A percentile compares a stretch with the other conserved stretches of the same genome.
Conservation (phyloP, 768 basidiomycete genomes). For the Agaricus subrufescens region DNA sequence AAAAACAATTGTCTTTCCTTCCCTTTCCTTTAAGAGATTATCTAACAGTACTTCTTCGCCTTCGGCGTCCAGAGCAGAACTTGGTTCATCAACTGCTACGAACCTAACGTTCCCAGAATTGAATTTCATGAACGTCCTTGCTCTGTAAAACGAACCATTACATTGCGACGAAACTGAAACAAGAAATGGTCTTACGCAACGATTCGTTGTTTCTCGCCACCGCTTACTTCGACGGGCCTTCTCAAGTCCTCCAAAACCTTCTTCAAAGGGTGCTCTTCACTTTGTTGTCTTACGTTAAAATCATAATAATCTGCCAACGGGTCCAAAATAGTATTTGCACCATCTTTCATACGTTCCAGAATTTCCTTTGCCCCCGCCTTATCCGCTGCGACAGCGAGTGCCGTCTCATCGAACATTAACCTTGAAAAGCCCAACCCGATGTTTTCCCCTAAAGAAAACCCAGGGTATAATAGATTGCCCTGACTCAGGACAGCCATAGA, state of each 20-base stretch:
- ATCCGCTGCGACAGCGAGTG: conserved; percentile 27
- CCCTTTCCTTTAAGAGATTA: conserved; percentile 28
- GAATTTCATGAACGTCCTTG: conserved; percentile 42
- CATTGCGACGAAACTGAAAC: not conserved
- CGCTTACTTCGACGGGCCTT: conserved; percentile 29
- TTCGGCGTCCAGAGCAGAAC: conserved; percentile 50
- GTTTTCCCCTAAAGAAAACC: conserved; percentile 35
- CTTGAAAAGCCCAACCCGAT: conserved; percentile 28
- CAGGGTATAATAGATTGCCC: conserved; percentile 42
- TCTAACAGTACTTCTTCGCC: conserved; percentile 46
- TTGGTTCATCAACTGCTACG: conserved; percentile 57
- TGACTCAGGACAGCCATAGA: conserved; percentile 47
- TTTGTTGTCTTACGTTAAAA: conserved; percentile 24
- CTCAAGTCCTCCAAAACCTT: conserved; percentile 19
- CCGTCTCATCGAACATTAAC: conserved; percentile 12
- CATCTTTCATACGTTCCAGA: conserved; percentile 31
- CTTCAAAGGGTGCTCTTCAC: conserved; percentile 23
- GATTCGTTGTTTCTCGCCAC: conserved; percentile 45
- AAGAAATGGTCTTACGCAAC: conserved; percentile 34
- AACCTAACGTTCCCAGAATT: conserved; percentile 36
- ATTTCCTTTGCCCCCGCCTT: conserved; percentile 37
- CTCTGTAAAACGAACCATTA: conserved; percentile 19
- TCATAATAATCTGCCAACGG: conserved; percentile 20
- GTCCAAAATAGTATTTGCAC: conserved; percentile 36
- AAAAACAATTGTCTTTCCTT: conserved; percentile 51